Percentiles rank a stretch among this genome's conserved stretches.
These are phyloP conservation scores for Domatiomyces catenatus DNA, from an alignment of 2,329 filamentous ascomycete species.

Conservation along the genomic window DNA sequence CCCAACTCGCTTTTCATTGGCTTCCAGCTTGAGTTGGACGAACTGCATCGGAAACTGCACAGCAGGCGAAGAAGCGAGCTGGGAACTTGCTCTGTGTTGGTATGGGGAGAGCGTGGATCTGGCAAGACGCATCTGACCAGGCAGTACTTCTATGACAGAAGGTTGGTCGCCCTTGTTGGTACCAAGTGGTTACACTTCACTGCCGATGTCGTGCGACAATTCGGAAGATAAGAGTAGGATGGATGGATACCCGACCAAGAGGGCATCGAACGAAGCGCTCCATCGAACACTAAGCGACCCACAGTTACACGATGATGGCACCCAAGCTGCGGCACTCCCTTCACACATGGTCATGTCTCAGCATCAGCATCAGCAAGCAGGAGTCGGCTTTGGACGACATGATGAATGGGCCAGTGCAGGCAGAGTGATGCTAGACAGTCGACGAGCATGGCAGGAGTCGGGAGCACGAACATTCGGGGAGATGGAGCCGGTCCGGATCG, in stretches of 20 bases:
- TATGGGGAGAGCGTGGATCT: conserved; percentile 49
- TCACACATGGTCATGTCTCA: conserved; percentile 6
- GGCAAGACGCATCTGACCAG: conserved; percentile 56
- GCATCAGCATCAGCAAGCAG: background rate
- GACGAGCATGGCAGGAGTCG: conserved; percentile 3
- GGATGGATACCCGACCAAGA: conserved; percentile 8
- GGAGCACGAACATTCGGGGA: conserved; percentile 6
- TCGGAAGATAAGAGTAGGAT: conserved; percentile 16
- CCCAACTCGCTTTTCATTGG: conserved; percentile 50
- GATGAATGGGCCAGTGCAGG: background rate
- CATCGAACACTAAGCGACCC: conserved; percentile 2
- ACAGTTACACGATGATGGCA: background rate
- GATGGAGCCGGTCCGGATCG: conserved; percentile 10
- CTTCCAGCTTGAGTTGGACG: conserved; percentile 41
- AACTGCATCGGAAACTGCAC: conserved; percentile 44
- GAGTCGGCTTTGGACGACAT: background rate
- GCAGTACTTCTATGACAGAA: conserved; percentile 49
- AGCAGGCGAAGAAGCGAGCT: conserved; percentile 41
- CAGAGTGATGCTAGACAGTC: conserved; percentile 1
- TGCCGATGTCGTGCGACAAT: conserved; percentile 19
- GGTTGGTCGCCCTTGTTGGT: conserved; percentile 5
- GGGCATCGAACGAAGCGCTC: conserved; percentile 6
- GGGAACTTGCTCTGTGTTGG: conserved; percentile 47
- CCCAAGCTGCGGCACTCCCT: background rate
- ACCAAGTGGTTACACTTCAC: conserved; percentile 18